These are phyloP conservation scores for Phylloporus sp. DNA, from an alignment of 768 basidiomycete species.

Conservation along the genomic window DNA sequence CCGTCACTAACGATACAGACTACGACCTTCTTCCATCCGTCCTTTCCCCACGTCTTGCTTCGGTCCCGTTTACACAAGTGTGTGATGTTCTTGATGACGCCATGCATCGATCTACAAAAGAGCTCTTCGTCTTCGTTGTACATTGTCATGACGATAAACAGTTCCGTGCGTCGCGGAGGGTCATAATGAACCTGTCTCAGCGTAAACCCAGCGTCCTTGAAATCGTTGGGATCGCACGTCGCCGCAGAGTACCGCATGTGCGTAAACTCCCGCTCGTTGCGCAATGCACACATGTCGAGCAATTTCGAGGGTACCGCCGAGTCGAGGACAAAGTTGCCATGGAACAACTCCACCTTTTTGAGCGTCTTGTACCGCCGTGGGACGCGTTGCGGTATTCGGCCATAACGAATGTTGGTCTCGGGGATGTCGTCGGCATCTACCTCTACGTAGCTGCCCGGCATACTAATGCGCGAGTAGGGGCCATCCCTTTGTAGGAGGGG, in stretches of 20 bases:
- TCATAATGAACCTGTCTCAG: conserved; percentile 89
- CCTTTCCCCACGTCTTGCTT: conserved; percentile 94
- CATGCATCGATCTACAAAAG: conserved; percentile 92
- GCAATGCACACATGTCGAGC: conserved; percentile 71
- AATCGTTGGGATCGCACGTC: conserved; percentile 94
- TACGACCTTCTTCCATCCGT: conserved; percentile 98
- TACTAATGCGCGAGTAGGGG: conserved; percentile 30
- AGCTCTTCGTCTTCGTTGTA: conserved; percentile 92
- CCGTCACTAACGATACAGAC: conserved; percentile 91
- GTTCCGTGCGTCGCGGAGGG: conserved; percentile 83
- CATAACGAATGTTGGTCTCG: conserved; percentile 76
- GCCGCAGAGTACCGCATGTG: conserved; percentile 96
- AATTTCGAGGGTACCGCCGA: conserved; percentile 87
- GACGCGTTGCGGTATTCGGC: conserved; percentile 85
- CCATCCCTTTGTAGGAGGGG: conserved; percentile 53
- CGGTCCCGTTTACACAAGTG: conserved; percentile 82
- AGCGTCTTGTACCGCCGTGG: conserved; percentile 89
- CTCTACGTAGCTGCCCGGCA: conserved; percentile 42
- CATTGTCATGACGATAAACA: conserved; percentile 99
- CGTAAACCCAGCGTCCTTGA: conserved; percentile 75
- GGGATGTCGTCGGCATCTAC: conserved; percentile 28
- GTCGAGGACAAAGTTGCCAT: conserved; percentile 92
- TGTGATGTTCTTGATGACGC: conserved; percentile 90
- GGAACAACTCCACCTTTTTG: conserved; percentile 88
- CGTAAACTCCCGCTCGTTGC: conserved; percentile 84